Conservation (phyloP, 768 basidiomycete genomes). For the Collybia sordida region DNA sequence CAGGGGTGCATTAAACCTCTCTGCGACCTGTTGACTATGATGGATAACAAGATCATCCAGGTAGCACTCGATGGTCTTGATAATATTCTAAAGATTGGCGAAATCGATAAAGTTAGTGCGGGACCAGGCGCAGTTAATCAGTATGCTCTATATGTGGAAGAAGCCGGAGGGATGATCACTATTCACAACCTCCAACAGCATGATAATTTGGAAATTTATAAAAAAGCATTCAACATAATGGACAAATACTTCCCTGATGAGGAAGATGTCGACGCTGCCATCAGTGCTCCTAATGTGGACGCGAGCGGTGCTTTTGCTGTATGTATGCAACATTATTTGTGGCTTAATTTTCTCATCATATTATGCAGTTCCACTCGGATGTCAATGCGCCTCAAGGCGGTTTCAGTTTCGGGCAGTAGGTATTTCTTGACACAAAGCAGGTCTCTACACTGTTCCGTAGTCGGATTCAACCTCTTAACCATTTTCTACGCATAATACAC, state of each 20-base stretch:
- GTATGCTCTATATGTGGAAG: conserved; percentile 94
- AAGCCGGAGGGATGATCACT: conserved; percentile 97
- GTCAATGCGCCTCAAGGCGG: conserved; percentile 91
- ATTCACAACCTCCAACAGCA: conserved; percentile 99
- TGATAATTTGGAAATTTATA: conserved; percentile 99
- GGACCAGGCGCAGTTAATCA: conserved; percentile 87
- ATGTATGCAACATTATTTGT: conserved; percentile 23
- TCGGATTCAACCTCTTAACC: conserved; percentile 8
- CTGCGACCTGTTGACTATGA: conserved; percentile 93
- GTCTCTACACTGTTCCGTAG: conserved; percentile 1
- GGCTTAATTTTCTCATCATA: conserved; percentile 7
- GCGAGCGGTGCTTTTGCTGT: conserved; percentile 75
- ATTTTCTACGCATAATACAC: conserved; percentile 13
- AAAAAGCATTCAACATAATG: conserved; percentile 99
- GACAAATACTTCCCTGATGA: conserved; percentile 99
- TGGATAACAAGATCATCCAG: conserved; percentile 99
- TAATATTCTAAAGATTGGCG: conserved; percentile 97
- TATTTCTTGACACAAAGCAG: conserved; percentile 9
- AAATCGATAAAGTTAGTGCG: conserved; percentile 83
- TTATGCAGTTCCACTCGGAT: conserved; percentile 76
- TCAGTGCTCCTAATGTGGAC: conserved; percentile 75
- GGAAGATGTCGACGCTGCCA: conserved; percentile 86
- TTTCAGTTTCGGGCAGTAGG: conserved; percentile 87
- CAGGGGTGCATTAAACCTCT: conserved; percentile 99
- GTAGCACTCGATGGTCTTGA: conserved; percentile 98